These are phyloP conservation scores for Rhodotorula sphaerocarpa DNA, from an alignment of 768 basidiomycete genomes.

Conservation along the genomic window DNA sequence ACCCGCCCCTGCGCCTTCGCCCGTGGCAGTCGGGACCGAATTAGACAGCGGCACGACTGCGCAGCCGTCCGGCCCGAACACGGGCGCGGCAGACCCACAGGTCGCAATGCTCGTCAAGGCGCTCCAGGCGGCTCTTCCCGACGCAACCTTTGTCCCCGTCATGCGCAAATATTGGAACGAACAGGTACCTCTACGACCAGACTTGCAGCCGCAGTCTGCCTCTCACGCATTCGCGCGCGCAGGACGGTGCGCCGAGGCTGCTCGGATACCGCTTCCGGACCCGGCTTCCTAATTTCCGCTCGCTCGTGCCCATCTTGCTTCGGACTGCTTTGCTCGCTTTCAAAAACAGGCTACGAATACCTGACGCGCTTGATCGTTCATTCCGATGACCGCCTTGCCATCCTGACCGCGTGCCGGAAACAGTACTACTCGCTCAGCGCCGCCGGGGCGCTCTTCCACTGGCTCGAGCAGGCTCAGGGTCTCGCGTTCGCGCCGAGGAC, in stretches of 20 bases:
- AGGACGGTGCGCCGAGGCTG: not conserved
- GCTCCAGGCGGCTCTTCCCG: constrained; percentile 66
- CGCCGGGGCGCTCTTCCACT: constrained; percentile 75
- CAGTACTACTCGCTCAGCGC: constrained; percentile 88
- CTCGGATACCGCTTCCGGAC: no score
- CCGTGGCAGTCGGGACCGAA: no score
- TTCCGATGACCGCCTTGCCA: constrained; percentile 13
- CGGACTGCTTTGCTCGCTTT: not conserved
- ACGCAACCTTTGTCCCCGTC: constrained; percentile 60
- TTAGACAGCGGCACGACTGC: no score
- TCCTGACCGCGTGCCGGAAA: constrained; percentile 13
- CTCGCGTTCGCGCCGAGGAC: constrained; percentile 54
- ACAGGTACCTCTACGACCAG: constrained; percentile 44
- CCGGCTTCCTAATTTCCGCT: no score
- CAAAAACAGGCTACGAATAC: constrained; percentile 59
- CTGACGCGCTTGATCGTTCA: constrained; percentile 53
- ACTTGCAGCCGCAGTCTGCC: no score
- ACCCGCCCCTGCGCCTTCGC: no score
- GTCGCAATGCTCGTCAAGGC: constrained; percentile 61
- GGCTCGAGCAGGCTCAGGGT: constrained; percentile 62
- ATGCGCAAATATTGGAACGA: constrained; percentile 80
- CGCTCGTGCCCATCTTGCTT: no score
- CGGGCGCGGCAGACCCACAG: constrained; percentile 39
- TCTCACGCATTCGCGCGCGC: not conserved
- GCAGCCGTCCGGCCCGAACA: no score